Base-by-base conservation (phyloP, 139 green algal genomes). In the Chlamydomonas asymmetrica region DNA sequence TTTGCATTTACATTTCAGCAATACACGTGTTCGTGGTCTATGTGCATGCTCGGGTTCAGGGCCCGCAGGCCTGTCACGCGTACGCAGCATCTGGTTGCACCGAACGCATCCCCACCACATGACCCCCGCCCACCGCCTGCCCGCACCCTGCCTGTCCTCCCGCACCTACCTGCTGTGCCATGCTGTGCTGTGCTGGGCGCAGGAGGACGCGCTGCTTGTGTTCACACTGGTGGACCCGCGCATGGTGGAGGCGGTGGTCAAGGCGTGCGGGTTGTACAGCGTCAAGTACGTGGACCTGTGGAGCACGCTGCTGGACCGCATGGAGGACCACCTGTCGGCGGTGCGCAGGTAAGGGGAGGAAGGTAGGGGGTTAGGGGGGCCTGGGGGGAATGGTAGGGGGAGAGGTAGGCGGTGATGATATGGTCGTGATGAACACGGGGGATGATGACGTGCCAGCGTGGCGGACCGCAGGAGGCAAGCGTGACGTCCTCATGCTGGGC, bases 201-300 rank as follows among this genome's bases (percentile, higher is more conserved):
- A 87, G 71, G 80, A 89, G 54, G 75, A 91, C 62, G 86, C 84
- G 32, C 80, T 91, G 63, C 66, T 91, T 65, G 86, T 91, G 59
- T 88, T 84, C 80, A 84, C 84, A 22, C 54, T 88, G 62, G 81
- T 87, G 25, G 76, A 88, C 62, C 71, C 67, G 20, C 57, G 72
- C 57, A 61, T 78, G 27, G 70, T 80, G 27, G 79, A 81, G 63
- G 59, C 74, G n/a, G 62, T 89, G 27, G 54, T 74, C 64, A 82
- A 75, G 6, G 80, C 81, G 9, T 86, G 78, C 75, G 73, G 79
- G 73, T 64, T 84, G 50, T 49, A 74, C 66, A 63, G 48, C 5
- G 84, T 89, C 50, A 75, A 68, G 20, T 81, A 77, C 39, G 86
- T 91, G 50, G 84, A 91, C 82, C 54, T 91, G 57, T 91, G 86